A percentile compares a stretch with the other conserved stretches of the same genome.
Evolutionary conservation across 2,329 filamentous ascomycete genomes (phyloP).

Genomic region (Incumbomyces lentus): DNA sequence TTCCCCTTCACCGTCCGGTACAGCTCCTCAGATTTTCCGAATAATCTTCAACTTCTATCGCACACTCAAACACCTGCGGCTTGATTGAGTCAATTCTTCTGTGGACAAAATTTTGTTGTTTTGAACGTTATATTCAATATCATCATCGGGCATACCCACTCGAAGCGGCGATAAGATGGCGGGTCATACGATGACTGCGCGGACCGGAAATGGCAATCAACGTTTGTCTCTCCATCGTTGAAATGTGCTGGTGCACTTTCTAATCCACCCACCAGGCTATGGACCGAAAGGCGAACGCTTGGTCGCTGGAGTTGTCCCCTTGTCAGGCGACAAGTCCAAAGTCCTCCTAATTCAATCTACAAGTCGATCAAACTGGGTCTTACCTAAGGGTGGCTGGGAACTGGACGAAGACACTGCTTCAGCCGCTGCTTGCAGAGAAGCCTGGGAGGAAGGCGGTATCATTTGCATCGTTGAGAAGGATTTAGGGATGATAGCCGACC

Average conservation of each 20-base stretch:
- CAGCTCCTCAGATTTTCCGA: background rate
- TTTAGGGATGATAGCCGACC: conserved; percentile 77
- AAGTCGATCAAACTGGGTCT: conserved; percentile 82
- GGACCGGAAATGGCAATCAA: conserved; percentile 39
- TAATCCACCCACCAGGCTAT: conserved; percentile 54
- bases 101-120: background rate
- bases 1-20: conserved; percentile 7
- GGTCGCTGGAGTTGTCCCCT: conserved; percentile 85
- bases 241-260: conserved; percentile 3
- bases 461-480: conserved; percentile 74
- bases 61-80: background rate
- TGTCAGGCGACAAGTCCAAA: conserved; percentile 74
- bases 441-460: conserved; percentile 97
- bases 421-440: conserved; percentile 76
- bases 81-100: background rate
- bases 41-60: too few relatives aligned
- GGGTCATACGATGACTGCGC: conserved; percentile 32
- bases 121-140: too few relatives aligned
- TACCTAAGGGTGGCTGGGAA: conserved; percentile 97
- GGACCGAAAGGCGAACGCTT: conserved; percentile 84
- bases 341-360: conserved; percentile 92
- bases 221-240: conserved; percentile 28
- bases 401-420: conserved; percentile 79
- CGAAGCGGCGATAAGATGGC: conserved; percentile 2
- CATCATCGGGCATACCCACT: too few relatives aligned